Percentiles rank a stretch among this genome's conserved stretches.
phyloP scores from a whole-genome alignment of 2,329 filamentous ascomycete genomes.

The Scedosporium dehoogii region DNA sequence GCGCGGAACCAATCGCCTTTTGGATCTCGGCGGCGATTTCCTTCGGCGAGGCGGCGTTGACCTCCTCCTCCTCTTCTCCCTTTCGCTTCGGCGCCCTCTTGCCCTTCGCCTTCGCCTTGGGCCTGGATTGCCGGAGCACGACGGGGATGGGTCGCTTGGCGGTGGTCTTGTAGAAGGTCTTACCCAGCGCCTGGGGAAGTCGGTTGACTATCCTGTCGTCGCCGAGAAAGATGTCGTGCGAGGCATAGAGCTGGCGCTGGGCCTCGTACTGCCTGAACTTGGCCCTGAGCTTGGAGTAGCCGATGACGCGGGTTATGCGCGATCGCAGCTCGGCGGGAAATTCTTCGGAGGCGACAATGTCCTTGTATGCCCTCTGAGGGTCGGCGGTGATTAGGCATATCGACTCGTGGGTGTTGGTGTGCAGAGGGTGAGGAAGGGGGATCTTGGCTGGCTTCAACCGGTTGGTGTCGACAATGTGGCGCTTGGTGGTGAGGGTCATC shows the following conservation, averaged over 20 bases:
- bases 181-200: constrained; percentile 72
- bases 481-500: constrained; percentile 55
- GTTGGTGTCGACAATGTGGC: constrained; percentile 60
- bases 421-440: constrained; percentile 64
- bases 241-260: constrained; percentile 68
- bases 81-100: constrained; percentile 26
- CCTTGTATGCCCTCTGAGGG: constrained; percentile 79
- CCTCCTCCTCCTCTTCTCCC: constrained; percentile 13
- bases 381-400: constrained; percentile 81
- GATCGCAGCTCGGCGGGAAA: constrained; percentile 59
- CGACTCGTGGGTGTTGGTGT: constrained; percentile 53
- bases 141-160: constrained; percentile 82
- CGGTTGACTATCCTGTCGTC: constrained; percentile 74
- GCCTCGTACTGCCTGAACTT: constrained; percentile 87
- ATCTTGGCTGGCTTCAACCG: constrained; percentile 80
- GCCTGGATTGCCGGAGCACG: constrained; percentile 43
- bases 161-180: constrained; percentile 81
- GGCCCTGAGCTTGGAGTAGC: constrained; percentile 65
- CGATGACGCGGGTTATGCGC: constrained; percentile 68
- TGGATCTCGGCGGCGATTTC: constrained; percentile 74
- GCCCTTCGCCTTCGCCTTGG: constrained; percentile 50
- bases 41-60: constrained; percentile 44
- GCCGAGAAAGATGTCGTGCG: constrained; percentile 89
- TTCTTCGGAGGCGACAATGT: constrained; percentile 64
- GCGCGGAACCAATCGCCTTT: constrained; percentile 64